Evolutionary conservation across 495 filamentous ascomycete species (phyloP).

Genomic region (Aspergillus wentii): DNA sequence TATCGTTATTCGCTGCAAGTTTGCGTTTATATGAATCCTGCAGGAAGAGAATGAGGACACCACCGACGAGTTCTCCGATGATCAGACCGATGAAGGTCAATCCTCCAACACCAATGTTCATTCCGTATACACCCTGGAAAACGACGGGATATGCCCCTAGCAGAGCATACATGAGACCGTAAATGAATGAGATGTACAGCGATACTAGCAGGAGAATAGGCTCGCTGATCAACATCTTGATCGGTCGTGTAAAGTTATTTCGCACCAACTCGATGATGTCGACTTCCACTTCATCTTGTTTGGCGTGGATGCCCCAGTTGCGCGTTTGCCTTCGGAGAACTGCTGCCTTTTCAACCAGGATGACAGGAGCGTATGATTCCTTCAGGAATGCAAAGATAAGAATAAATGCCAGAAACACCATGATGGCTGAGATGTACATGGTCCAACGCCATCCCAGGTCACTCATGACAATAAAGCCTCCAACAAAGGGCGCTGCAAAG

Average conservation of each 20-base stretch:
- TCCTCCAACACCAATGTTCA: slow-evolving; percentile 21
- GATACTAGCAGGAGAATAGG: slow-evolving; percentile 39
- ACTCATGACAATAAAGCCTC: slow-evolving; percentile 31
- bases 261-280: slow-evolving; percentile 28
- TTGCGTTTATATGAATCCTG: slow-evolving; percentile 19
- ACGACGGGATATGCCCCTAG: slow-evolving; percentile 28
- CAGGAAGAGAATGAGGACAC: slow-evolving; percentile 15
- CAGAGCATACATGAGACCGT: slow-evolving; percentile 29
- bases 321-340: slow-evolving; percentile 32
- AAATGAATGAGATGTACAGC: slow-evolving; percentile 39
- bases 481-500: slow-evolving; percentile 35
- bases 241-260: slow-evolving; percentile 36
- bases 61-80: slow-evolving; percentile 21
- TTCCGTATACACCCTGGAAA: slow-evolving; percentile 24
- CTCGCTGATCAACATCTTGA: slow-evolving; percentile 38
- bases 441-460: slow-evolving; percentile 44
- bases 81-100: slow-evolving; percentile 29
- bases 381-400: slow-evolving; percentile 21
- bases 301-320: slow-evolving; percentile 45
- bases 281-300: slow-evolving; percentile 40
- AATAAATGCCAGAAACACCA: slow-evolving; percentile 21
- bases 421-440: slow-evolving; percentile 34
- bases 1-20: slow-evolving; percentile 19
- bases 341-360: slow-evolving; percentile 32
- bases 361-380: slow-evolving; percentile 35